Evolutionary conservation across 2,329 filamentous ascomycete species (phyloP).

Genomic region (Chaetomiaceae sp.): DNA sequence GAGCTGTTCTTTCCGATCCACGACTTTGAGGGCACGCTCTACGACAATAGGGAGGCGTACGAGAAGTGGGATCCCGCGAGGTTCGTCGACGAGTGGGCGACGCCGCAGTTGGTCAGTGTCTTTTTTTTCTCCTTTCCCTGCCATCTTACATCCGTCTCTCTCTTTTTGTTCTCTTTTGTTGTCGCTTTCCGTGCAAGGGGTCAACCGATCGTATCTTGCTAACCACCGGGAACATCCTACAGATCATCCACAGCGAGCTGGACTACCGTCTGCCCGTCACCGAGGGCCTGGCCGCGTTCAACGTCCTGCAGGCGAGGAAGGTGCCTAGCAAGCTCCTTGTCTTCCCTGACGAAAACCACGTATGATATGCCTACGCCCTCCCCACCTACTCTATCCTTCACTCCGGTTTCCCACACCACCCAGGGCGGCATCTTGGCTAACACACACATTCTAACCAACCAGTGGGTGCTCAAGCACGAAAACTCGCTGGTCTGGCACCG

Average conservation of each 20-base stretch:
- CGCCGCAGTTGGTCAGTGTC: conserved; percentile 69
- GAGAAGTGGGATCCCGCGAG: conserved; percentile 65
- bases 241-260: conserved; percentile 75
- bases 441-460: conserved; percentile 33
- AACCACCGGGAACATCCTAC: too few relatives aligned
- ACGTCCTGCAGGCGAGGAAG: conserved; percentile 70
- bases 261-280: conserved; percentile 85
- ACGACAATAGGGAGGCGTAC: conserved; percentile 59
- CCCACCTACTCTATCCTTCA: conserved; percentile 42
- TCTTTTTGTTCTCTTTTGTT: too few relatives aligned
- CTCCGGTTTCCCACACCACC: neutral
- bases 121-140: neutral
- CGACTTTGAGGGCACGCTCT: conserved; percentile 59
- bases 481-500: conserved; percentile 88
- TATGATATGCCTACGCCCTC: conserved; percentile 47
- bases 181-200: too few relatives aligned
- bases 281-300: conserved; percentile 81
- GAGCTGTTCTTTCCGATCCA: conserved; percentile 68
- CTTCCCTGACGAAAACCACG: conserved; percentile 71
- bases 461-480: conserved; percentile 86
- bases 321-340: conserved; percentile 74
- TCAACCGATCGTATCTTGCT: too few relatives aligned
- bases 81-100: conserved; percentile 67
- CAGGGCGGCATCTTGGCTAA: conserved; percentile 28
- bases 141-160: too few relatives aligned